These are phyloP conservation scores for Pseudohalonectria lignicola DNA, from an alignment of 2,329 filamentous ascomycete species.

Conservation along the genomic window DNA sequence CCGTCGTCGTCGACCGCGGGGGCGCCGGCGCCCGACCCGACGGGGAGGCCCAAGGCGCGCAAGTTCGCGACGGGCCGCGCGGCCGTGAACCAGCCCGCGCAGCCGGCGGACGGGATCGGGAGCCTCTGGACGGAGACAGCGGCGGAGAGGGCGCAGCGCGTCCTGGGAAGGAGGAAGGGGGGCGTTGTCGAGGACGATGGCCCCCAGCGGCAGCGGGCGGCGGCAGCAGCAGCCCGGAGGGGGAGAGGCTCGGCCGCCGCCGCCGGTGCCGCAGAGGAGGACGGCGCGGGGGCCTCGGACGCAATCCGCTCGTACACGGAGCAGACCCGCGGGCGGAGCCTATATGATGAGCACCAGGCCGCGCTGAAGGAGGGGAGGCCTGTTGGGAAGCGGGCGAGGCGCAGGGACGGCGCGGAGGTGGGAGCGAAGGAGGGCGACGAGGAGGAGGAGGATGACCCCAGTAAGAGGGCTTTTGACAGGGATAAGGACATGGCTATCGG, in stretches of 20 bases:
- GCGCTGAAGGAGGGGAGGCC: conserved; percentile 18
- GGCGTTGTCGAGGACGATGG: conserved; percentile 31
- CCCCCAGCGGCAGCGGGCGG: conserved; percentile 3
- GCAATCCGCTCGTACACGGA: conserved; percentile 39
- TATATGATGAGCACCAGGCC: conserved; percentile 47
- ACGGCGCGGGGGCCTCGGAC: conserved; percentile 49
- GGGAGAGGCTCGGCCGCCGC: conserved; percentile 15
- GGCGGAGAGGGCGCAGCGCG: conserved; percentile 69
- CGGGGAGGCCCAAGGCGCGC: conserved; percentile 61
- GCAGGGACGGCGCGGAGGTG: conserved; percentile 4
- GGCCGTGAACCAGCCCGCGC: conserved; percentile 17
- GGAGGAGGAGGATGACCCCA: conserved; percentile 80
- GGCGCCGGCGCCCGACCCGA: conserved; percentile 71
- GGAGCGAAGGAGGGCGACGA: conserved; percentile 27
- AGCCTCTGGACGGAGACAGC: conserved; percentile 88
- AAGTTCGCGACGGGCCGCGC: conserved; percentile 63
- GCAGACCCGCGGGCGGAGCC: conserved; percentile 42
- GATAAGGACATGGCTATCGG: conserved; percentile 88
- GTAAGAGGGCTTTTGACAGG: conserved; percentile 74
- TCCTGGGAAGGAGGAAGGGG: conserved; percentile 68
- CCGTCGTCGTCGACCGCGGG: conserved; percentile 34
- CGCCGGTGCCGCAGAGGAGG: conserved; percentile 30
- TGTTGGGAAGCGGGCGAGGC: conserved; percentile 7
- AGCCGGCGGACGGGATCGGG: conserved; percentile 36
- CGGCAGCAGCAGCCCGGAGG: conserved; percentile 37